phyloP scores from a whole-genome alignment of 495 filamentous ascomycete genomes.

The Antarctomyces pellizariae region DNA sequence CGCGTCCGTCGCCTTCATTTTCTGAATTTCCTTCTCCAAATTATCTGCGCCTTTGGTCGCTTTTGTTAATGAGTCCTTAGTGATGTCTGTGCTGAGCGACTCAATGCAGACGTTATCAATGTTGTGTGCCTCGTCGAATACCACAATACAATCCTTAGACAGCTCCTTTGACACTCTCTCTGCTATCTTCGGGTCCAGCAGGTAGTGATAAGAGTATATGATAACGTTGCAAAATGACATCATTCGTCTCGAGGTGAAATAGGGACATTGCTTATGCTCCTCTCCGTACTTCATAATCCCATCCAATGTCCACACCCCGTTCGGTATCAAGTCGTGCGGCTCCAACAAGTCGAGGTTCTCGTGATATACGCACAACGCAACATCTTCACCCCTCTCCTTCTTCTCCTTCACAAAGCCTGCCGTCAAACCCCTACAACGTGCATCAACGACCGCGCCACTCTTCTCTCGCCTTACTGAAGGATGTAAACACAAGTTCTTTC shows the following conservation, averaged over 20 bases:
- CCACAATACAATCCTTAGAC: slow-evolving; percentile 94
- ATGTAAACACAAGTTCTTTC: slow-evolving; percentile 93
- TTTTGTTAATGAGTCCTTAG: slow-evolving; percentile 75
- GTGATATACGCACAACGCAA: slow-evolving; percentile 86
- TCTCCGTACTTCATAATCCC: slow-evolving; percentile 71
- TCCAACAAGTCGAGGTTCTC: slow-evolving; percentile 93
- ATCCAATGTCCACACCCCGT: slow-evolving; percentile 92
- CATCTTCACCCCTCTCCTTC: slow-evolving; percentile 80
- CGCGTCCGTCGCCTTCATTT: slow-evolving; percentile 83
- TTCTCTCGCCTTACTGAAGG: slow-evolving; percentile 89
- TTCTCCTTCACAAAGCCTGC: slow-evolving; percentile 95
- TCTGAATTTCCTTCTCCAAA: slow-evolving; percentile 66
- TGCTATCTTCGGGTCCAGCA: slow-evolving; percentile 94
- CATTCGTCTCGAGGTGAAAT: slow-evolving; percentile 91
- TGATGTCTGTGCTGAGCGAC: slow-evolving; percentile 86
- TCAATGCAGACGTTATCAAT: slow-evolving; percentile 99
- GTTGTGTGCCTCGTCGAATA: slow-evolving; percentile 97
- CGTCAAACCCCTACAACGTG: slow-evolving; percentile 81
- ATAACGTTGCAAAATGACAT: slow-evolving; percentile 99
- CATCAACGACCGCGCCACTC: slow-evolving; percentile 82
- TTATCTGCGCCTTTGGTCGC: slow-evolving; percentile 77
- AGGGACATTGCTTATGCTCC: slow-evolving; percentile 88
- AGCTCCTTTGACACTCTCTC: slow-evolving; percentile 90
- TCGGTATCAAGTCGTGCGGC: slow-evolving; percentile 77
- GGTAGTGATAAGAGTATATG: slow-evolving; percentile 97